These are phyloP conservation scores for Paralagenidium karlingii DNA, from an alignment of 352 stramenopile species.

Conservation along the genomic window DNA sequence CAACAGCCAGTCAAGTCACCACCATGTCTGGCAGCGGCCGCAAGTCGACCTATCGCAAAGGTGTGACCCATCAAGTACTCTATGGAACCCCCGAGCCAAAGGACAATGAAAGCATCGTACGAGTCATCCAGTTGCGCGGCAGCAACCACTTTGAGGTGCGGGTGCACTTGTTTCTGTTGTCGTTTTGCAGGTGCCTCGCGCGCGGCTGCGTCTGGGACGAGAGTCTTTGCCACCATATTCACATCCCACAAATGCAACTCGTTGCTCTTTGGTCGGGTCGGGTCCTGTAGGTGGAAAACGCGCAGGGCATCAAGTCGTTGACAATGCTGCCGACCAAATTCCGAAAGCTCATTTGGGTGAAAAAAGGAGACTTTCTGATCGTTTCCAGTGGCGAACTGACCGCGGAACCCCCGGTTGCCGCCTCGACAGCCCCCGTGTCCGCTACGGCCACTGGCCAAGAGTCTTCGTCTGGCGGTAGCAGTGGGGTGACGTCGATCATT, in stretches of 20 bases:
- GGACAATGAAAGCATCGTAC: constrained; percentile 85
- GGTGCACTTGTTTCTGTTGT: neutral
- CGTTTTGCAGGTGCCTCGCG: no score
- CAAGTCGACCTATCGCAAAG: constrained; percentile 88
- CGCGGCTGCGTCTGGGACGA: no score
- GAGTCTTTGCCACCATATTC: no score
- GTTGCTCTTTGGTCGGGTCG: no score
- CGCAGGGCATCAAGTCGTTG: constrained; percentile 45
- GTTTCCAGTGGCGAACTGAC: constrained; percentile 67
- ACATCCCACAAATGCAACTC: no score
- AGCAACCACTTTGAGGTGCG: constrained; percentile 95
- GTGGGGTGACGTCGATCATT: constrained; percentile 85
- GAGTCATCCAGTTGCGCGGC: constrained; percentile 85
- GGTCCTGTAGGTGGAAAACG: constrained; percentile 57
- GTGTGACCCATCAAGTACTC: constrained; percentile 85
- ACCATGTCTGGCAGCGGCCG: constrained; percentile 84
- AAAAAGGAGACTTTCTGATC: constrained; percentile 95
- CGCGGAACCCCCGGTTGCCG: constrained; percentile 2
- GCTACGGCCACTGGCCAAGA: constrained; percentile 72
- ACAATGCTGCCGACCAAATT: constrained; percentile 97
- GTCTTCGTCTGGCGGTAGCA: no score
- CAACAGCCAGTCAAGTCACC: neutral
- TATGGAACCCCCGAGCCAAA: constrained; percentile 85
- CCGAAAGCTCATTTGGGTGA: constrained; percentile 98
- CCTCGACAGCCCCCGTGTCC: constrained; percentile 10